phyloP scores from a whole-genome alignment of 306 rosid species.

The Prunus campanulata region DNA sequence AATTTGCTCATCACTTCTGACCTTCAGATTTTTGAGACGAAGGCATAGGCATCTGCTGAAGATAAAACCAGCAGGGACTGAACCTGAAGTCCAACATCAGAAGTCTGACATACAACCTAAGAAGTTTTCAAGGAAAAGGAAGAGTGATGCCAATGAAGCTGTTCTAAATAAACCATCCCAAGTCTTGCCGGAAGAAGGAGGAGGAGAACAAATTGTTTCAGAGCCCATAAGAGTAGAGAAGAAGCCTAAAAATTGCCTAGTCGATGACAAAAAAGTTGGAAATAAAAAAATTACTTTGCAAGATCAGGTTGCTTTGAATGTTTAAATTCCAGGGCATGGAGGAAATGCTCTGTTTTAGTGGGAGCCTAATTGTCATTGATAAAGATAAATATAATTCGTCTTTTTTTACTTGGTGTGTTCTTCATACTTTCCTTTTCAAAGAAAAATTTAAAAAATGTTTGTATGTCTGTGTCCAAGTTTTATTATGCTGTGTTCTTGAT shows the following conservation, averaged over 20 bases:
- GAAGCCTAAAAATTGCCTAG: slow-evolving; percentile 29
- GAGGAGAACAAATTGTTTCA: slow-evolving; percentile 13
- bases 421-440: background rate
- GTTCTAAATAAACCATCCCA: slow-evolving; percentile 9
- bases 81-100: slow-evolving; percentile 15
- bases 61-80: slow-evolving; percentile 19
- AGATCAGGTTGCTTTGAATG: slow-evolving; percentile 37
- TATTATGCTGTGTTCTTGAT: background rate
- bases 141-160: slow-evolving; percentile 20
- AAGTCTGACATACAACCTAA: slow-evolving; percentile 17
- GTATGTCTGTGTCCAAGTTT: background rate
- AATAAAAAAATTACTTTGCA: slow-evolving; percentile 39
- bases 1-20: background rate
- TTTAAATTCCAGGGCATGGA: slow-evolving; percentile 1
- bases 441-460: no score
- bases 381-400: background rate
- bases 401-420: background rate
- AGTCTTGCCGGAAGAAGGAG: slow-evolving; percentile 6
- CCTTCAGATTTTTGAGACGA: slow-evolving; percentile 54
- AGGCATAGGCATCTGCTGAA: slow-evolving; percentile 33
- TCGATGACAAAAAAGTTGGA: slow-evolving; percentile 17
- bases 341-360: background rate
- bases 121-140: slow-evolving; percentile 19
- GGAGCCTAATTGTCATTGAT: background rate
- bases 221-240: slow-evolving; percentile 25